phyloP scores from a whole-genome alignment of 345 rosid genomes.

The Moricandia arvensis region DNA sequence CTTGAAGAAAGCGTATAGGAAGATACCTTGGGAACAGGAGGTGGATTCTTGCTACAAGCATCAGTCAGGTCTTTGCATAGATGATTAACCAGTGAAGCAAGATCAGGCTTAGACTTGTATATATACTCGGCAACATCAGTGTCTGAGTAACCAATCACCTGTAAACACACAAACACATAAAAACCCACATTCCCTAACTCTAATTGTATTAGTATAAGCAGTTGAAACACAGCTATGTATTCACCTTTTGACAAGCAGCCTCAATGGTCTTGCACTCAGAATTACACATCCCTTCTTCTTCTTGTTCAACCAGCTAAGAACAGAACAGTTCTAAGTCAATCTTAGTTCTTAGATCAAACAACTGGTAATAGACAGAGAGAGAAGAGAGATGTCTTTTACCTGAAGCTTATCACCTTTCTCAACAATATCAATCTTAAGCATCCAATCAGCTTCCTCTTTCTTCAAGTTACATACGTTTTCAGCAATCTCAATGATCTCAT shows the following conservation, averaged over 20 bases:
- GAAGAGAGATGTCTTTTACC: conserved; percentile 34
- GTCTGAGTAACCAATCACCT: conserved; percentile 91
- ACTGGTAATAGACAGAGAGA: neutral
- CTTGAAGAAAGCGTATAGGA: neutral
- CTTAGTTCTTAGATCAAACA: neutral
- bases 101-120: conserved; percentile 63
- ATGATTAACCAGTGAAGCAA: conserved; percentile 58
- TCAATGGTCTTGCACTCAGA: conserved; percentile 94
- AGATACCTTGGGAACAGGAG: conserved; percentile 80
- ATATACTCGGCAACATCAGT: conserved; percentile 93
- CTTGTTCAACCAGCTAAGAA: conserved; percentile 79
- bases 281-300: conserved; percentile 85
- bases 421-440: conserved; percentile 77
- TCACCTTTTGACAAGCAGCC: conserved; percentile 48
- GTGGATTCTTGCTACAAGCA: conserved; percentile 71
- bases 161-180: conserved; percentile 28
- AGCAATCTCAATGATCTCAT: conserved; percentile 84
- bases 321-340: neutral
- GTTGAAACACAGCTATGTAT: neutral
- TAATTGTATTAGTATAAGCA: no score
- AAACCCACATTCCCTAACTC: neutral
- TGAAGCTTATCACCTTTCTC: conserved; percentile 69
- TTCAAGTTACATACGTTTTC: conserved; percentile 94
- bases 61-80: conserved; percentile 75
- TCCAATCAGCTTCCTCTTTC: conserved; percentile 99